phyloP scores from a whole-genome alignment of 1,139 yeast species.

The Chernovozyma sophiae-reginae region DNA sequence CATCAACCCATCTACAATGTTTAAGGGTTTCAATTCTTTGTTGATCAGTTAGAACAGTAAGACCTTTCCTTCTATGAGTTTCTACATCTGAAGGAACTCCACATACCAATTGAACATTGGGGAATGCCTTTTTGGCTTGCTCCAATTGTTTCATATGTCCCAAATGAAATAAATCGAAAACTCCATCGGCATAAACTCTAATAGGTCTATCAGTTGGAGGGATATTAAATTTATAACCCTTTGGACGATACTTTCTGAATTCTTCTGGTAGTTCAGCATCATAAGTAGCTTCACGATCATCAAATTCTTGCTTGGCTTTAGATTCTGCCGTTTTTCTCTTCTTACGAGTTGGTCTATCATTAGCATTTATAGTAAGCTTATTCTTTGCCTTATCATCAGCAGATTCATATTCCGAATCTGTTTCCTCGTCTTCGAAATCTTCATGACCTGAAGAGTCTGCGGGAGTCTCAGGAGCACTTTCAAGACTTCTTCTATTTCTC shows the following conservation, averaged over 20 bases:
- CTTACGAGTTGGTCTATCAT: constrained; percentile 11
- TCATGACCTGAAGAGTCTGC: constrained; percentile 13
- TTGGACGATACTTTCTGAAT: constrained; percentile 65
- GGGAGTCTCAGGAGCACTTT: constrained; percentile 13
- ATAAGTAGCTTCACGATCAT: constrained; percentile 48
- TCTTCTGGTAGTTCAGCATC: constrained; percentile 62
- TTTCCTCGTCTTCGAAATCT: constrained; percentile 9
- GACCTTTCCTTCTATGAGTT: constrained; percentile 88
- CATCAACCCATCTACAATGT: constrained; percentile 97
- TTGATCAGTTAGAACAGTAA: constrained; percentile 82
- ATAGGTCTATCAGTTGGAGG: constrained; percentile 88
- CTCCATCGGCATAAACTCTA: constrained; percentile 95
- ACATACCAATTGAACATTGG: constrained; percentile 78
- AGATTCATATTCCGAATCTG: constrained; percentile 9
- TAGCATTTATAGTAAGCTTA: background rate
- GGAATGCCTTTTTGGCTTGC: constrained; percentile 91
- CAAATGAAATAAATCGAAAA: constrained; percentile 89
- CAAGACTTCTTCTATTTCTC: constrained; percentile 20
- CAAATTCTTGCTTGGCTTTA: constrained; percentile 35
- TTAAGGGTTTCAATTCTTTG: constrained; percentile 85
- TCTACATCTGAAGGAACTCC: constrained; percentile 89
- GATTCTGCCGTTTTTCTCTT: constrained; percentile 24
- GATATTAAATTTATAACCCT: constrained; percentile 63
- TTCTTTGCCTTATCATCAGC: constrained; percentile 13
- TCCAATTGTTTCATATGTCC: constrained; percentile 98